These are phyloP conservation scores for Nicotiana rustica DNA, from an alignment of 305 asterid genomes.

Conservation along the genomic window DNA sequence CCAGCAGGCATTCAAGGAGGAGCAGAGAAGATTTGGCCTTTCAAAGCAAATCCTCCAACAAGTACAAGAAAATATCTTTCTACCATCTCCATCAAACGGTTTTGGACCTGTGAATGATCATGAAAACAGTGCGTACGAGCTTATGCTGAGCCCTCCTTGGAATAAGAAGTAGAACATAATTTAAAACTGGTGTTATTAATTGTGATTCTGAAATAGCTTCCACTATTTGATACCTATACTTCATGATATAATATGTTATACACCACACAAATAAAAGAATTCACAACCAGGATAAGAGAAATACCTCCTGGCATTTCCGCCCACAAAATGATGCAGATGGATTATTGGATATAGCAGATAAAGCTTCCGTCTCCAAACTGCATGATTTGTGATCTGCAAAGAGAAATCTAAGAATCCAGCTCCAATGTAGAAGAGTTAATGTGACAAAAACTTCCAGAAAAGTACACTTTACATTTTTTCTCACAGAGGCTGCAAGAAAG, in stretches of 20 bases:
- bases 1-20: constrained; percentile 1
- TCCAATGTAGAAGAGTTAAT: constrained; percentile 30
- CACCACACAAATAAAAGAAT: not conserved
- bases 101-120: constrained; percentile 25
- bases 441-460: not conserved
- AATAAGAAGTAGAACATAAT: constrained; percentile 3
- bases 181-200: not conserved
- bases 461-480: constrained; percentile 71
- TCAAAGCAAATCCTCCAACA: constrained; percentile 14
- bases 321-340: constrained; percentile 69
- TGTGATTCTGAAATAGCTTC: not conserved
- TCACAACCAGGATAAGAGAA: constrained; percentile 31
- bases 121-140: constrained; percentile 11
- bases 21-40: not conserved
- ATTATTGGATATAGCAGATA: constrained; percentile 52
- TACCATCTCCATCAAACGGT: not conserved
- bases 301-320: constrained; percentile 91
- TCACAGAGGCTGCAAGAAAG: constrained; percentile 76
- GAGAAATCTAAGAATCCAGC: constrained; percentile 36
- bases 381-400: constrained; percentile 85
- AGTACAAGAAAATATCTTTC: constrained; percentile 19
- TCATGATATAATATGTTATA: constrained; percentile 23
- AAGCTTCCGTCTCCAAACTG: constrained; percentile 51
- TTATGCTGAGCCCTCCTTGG: constrained; percentile 2
- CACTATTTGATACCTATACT: not conserved